These are phyloP conservation scores for Teratosphaeria pseudoeucalypti DNA, from an alignment of 2,329 filamentous ascomycete genomes.

Conservation along the genomic window DNA sequence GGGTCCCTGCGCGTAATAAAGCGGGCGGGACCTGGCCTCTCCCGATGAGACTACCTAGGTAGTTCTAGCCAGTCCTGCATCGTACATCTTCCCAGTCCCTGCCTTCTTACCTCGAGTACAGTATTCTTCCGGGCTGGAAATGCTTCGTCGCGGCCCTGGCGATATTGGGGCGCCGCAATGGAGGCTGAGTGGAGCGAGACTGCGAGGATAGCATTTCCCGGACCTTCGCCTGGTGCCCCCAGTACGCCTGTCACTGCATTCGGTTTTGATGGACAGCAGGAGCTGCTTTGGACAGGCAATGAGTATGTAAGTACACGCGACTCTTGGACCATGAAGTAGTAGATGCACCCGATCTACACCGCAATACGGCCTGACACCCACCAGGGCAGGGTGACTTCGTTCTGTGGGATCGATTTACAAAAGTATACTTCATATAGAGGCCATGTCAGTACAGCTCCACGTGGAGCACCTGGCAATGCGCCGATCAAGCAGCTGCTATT, in stretches of 20 bases:
- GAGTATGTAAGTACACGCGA: constrained; percentile 56
- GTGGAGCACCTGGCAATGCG: constrained; percentile 46
- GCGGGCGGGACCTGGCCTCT: background rate
- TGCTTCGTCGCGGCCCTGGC: background rate
- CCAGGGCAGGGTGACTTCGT: constrained; percentile 80
- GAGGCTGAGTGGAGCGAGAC: constrained; percentile 53
- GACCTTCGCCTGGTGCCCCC: constrained; percentile 59
- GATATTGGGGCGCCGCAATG: constrained; percentile 25
- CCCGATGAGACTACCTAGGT: background rate
- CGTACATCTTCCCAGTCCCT: background rate
- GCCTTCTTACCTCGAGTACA: background rate
- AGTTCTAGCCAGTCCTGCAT: background rate
- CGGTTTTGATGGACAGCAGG: constrained; percentile 79
- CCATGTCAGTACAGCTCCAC: constrained; percentile 43
- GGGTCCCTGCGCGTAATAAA: background rate
- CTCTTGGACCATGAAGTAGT: background rate
- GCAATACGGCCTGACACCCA: background rate
- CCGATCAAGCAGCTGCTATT: constrained; percentile 80
- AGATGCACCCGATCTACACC: background rate
- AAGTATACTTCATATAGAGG: constrained; percentile 84
- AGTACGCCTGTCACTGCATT: constrained; percentile 64
- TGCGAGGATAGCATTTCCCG: constrained; percentile 69
- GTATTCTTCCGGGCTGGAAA: background rate
- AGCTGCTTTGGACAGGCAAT: constrained; percentile 88
- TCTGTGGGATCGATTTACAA: constrained; percentile 74